Evolutionary conservation across 2,329 filamentous ascomycete species (phyloP).

Genomic region (Botrytis squamosa): DNA sequence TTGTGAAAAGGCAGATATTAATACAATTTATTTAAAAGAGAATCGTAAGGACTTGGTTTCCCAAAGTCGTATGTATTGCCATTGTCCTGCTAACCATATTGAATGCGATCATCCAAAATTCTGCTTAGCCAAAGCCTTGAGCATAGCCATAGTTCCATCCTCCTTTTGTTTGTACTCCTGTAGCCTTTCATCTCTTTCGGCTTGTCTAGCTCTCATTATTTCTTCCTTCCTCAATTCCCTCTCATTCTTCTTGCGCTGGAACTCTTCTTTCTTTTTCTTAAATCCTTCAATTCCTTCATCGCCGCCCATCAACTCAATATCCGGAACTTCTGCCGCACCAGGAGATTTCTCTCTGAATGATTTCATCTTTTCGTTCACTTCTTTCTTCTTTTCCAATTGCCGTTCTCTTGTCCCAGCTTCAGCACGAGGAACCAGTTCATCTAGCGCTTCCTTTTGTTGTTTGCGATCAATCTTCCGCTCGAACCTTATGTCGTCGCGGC

Average conservation of each 20-base stretch:
- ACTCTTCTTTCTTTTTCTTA: conserved; percentile 63
- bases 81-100: not conserved
- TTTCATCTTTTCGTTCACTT: conserved; percentile 69
- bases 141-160: conserved; percentile 77
- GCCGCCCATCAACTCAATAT: conserved; percentile 75
- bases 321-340: conserved; percentile 63
- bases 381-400: conserved; percentile 79
- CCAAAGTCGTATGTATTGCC: not conserved
- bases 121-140: conserved; percentile 75
- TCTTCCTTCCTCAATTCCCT: conserved; percentile 81
- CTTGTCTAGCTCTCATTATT: conserved; percentile 68
- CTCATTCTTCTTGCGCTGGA: conserved; percentile 77
- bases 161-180: conserved; percentile 72
- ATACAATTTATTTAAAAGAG: not conserved
- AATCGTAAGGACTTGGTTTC: not conserved
- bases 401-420: conserved; percentile 81
- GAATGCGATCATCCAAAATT: conserved; percentile 59
- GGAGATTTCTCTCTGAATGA: conserved; percentile 70
- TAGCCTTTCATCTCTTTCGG: conserved; percentile 77
- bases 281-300: conserved; percentile 64
- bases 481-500: conserved; percentile 53
- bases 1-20: not conserved
- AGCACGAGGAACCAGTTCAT: conserved; percentile 80
- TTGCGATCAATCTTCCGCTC: conserved; percentile 64
- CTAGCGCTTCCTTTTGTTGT: conserved; percentile 67